Evolutionary conservation across 345 rosid species (phyloP).

Genomic region (Combretum micranthum): DNA sequence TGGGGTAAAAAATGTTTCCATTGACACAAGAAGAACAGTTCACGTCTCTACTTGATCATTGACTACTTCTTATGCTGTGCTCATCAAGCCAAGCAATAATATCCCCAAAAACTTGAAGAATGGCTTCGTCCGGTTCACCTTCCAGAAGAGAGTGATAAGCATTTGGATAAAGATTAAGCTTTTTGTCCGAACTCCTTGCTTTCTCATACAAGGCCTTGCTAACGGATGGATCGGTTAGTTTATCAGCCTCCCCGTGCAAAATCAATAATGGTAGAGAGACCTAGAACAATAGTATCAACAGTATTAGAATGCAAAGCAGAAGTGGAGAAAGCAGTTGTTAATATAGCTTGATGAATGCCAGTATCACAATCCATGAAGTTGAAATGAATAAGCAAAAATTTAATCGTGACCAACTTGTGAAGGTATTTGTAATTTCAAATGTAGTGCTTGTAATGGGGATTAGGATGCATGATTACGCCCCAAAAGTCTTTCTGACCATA

Average conservation of each 20-base stretch:
- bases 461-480: too few species aligned
- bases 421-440: too few species aligned
- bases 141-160: conserved; percentile 70
- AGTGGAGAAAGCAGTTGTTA: too few species aligned
- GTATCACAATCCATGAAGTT: too few species aligned
- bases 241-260: conserved; percentile 82
- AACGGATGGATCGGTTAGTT: conserved; percentile 81
- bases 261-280: conserved; percentile 74
- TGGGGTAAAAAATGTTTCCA: too few species aligned
- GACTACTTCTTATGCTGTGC: conserved; percentile 21
- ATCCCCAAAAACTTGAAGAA: conserved; percentile 55
- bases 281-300: conserved; percentile 26
- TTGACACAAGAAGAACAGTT: too few species aligned
- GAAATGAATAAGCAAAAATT: too few species aligned
- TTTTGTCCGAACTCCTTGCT: conserved; percentile 77
- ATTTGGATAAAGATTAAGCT: conserved; percentile 50
- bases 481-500: too few species aligned
- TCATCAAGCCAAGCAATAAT: conserved; percentile 75
- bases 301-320: background rate
- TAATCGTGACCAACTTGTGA: too few species aligned
- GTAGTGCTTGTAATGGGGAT: too few species aligned
- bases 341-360: too few species aligned
- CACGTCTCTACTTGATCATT: conserved; percentile 3
- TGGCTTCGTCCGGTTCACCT: conserved; percentile 87
- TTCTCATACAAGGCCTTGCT: conserved; percentile 75